These are phyloP conservation scores for Termitomyces heimii DNA, from an alignment of 768 basidiomycete species.

Conservation along the genomic window DNA sequence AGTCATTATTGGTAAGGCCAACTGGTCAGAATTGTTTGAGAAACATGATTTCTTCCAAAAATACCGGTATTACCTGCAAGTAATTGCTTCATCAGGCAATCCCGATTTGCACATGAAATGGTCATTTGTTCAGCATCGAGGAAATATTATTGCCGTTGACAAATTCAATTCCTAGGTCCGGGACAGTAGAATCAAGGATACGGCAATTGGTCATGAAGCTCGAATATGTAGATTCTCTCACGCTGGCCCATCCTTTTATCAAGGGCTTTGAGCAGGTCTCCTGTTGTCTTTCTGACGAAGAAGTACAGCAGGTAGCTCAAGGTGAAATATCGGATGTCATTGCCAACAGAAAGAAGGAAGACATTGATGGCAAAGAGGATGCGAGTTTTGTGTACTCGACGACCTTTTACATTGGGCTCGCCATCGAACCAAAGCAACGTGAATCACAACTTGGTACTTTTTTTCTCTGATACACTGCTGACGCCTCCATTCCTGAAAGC, in stretches of 20 bases:
- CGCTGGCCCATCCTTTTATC: slow-evolving; percentile 90
- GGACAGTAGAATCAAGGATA: slow-evolving; percentile 96
- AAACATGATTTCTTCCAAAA: slow-evolving; percentile 97
- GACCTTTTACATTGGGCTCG: slow-evolving; percentile 95
- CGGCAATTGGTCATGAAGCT: slow-evolving; percentile 97
- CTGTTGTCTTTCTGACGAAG: slow-evolving; percentile 80
- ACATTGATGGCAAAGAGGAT: slow-evolving; percentile 71
- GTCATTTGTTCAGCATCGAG: slow-evolving; percentile 35
- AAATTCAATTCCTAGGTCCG: slow-evolving; percentile 41
- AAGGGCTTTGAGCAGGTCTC: slow-evolving; percentile 89
- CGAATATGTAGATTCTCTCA: slow-evolving; percentile 89
- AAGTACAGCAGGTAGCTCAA: slow-evolving; percentile 82
- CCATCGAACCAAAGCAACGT: slow-evolving; percentile 90
- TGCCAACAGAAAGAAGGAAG: slow-evolving; percentile 68
- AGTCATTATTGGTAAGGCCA: slow-evolving; percentile 76
- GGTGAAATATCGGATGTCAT: slow-evolving; percentile 78
- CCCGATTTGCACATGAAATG: slow-evolving; percentile 90
- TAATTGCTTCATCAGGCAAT: slow-evolving; percentile 85
- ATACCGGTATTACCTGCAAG: slow-evolving; percentile 94
- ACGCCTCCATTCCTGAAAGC: slow-evolving; percentile 36
- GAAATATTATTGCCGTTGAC: not conserved
- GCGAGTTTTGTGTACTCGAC: slow-evolving; percentile 85
- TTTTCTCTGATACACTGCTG: slow-evolving; percentile 4
- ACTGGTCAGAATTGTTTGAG: slow-evolving; percentile 91
- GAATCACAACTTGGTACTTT: slow-evolving; percentile 24